phyloP scores from a whole-genome alignment of 2,329 filamentous ascomycete species.

The Fusarium bulbicola region DNA sequence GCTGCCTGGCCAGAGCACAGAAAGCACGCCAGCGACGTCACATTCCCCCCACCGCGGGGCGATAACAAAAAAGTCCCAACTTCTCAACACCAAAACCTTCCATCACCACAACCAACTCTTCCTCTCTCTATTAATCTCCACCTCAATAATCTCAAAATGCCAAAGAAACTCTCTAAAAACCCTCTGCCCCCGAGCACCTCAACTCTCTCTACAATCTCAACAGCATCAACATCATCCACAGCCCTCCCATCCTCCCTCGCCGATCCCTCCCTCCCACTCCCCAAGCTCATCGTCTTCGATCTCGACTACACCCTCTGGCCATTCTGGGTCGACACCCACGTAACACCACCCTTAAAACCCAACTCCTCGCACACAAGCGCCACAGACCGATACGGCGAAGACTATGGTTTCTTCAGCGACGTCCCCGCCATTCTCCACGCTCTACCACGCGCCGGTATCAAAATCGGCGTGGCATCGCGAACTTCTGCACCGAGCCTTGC shows the following conservation, averaged over 20 bases:
- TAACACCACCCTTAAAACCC: conserved; percentile 74
- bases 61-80: conserved; percentile 16
- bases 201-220: conserved; percentile 42
- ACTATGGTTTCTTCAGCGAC: conserved; percentile 75
- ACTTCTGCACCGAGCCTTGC: conserved; percentile 84
- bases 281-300: conserved; percentile 89
- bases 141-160: conserved; percentile 35
- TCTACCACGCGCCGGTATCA: conserved; percentile 57
- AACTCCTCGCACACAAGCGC: conserved; percentile 54
- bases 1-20: background rate
- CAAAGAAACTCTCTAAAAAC: conserved; percentile 46
- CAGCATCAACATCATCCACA: conserved; percentile 43
- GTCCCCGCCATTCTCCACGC: conserved; percentile 73
- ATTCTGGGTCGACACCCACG: conserved; percentile 97
- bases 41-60: conserved; percentile 17
- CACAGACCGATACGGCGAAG: conserved; percentile 69
- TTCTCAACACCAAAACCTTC: conserved; percentile 12
- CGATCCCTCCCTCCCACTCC: conserved; percentile 72
- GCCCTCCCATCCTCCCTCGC: conserved; percentile 54
- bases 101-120: background rate
- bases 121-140: background rate
- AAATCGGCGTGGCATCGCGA: conserved; percentile 79
- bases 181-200: conserved; percentile 33
- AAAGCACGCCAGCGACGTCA: conserved; percentile 7
- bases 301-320: conserved; percentile 99